phyloP scores from a whole-genome alignment of 1,284 basidiomycete genomes.

The Dichomitus squalens region DNA sequence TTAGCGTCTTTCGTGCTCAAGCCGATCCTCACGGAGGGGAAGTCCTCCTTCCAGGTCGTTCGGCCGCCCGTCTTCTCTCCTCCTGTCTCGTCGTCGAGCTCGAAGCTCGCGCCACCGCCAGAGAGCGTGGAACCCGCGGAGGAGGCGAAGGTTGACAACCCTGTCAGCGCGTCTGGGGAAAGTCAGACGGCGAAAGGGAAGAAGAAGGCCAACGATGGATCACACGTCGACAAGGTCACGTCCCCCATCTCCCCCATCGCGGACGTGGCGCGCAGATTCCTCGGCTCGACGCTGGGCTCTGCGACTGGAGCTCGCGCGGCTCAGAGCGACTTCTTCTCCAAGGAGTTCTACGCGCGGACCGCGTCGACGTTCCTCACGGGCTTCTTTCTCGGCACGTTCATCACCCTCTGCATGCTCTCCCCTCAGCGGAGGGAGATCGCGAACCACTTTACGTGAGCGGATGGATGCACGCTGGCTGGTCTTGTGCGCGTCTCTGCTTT shows the following conservation, averaged over 20 bases:
- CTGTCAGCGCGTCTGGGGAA: neutral
- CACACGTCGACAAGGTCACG: neutral
- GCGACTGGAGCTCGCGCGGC: neutral
- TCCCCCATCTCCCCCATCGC: slow-evolving; percentile 1
- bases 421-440: slow-evolving; percentile 37
- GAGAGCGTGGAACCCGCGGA: neutral
- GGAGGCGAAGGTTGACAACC: neutral
- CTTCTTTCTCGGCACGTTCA: slow-evolving; percentile 39
- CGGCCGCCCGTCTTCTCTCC: slow-evolving; percentile 2
- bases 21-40: neutral
- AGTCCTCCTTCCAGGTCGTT: neutral
- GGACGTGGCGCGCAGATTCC: slow-evolving; percentile 5
- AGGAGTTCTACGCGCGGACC: slow-evolving; percentile 33
- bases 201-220: neutral
- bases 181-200: neutral
- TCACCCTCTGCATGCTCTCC: slow-evolving; percentile 38
- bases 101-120: neutral
- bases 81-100: neutral
- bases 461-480: too few relatives aligned
- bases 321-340: slow-evolving; percentile 11
- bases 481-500: too few relatives aligned
- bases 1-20: slow-evolving; percentile 5
- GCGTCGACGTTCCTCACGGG: slow-evolving; percentile 40
- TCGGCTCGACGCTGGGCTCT: slow-evolving; percentile 1
- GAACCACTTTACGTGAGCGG: slow-evolving; percentile 35